Conservation (phyloP, 2,329 filamentous ascomycete species). For the Paecilomyces variotii region DNA sequence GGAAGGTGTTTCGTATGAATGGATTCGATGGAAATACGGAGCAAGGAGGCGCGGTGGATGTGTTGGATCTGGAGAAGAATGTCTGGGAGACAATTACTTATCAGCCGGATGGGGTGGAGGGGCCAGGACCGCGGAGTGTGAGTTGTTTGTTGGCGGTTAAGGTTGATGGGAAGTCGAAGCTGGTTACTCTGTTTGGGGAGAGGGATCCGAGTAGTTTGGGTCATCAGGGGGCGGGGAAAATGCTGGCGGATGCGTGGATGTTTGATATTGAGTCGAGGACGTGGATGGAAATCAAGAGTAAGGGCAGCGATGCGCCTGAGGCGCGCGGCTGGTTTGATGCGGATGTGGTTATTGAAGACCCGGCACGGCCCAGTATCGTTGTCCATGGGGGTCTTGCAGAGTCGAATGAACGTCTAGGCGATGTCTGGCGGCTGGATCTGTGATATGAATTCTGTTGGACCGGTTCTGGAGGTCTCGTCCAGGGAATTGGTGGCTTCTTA, state of each 20-base stretch:
- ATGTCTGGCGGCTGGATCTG: slow-evolving; percentile 41
- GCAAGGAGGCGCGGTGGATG: slow-evolving; percentile 64
- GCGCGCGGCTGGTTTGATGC: slow-evolving; percentile 49
- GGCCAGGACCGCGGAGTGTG: slow-evolving; percentile 45
- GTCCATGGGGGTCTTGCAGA: slow-evolving; percentile 47
- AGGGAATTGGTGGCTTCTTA: too few species aligned
- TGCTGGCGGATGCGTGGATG: slow-evolving; percentile 46
- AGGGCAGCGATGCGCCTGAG: slow-evolving; percentile 23
- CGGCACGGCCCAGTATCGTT: slow-evolving; percentile 25
- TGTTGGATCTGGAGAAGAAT: slow-evolving; percentile 37
- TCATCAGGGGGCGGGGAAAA: slow-evolving; percentile 49
- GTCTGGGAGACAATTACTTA: slow-evolving; percentile 30
- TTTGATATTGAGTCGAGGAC: slow-evolving; percentile 28
- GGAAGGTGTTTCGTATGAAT: slow-evolving; percentile 67
- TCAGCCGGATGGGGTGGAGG: slow-evolving; percentile 35
- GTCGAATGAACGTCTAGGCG: slow-evolving; percentile 43
- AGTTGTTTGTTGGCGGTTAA: slow-evolving; percentile 36
- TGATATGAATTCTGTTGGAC: neutral
- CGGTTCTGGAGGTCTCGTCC: too few species aligned
- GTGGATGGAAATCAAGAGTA: slow-evolving; percentile 26
- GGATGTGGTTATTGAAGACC: slow-evolving; percentile 27
- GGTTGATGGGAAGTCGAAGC: slow-evolving; percentile 23
- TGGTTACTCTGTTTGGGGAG: slow-evolving; percentile 49
- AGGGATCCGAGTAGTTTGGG: slow-evolving; percentile 45
- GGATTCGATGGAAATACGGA: slow-evolving; percentile 67